Evolutionary conservation across 176 grass and related monocot species (phyloP).

Genomic region (Hyparrhenia diplandra): DNA sequence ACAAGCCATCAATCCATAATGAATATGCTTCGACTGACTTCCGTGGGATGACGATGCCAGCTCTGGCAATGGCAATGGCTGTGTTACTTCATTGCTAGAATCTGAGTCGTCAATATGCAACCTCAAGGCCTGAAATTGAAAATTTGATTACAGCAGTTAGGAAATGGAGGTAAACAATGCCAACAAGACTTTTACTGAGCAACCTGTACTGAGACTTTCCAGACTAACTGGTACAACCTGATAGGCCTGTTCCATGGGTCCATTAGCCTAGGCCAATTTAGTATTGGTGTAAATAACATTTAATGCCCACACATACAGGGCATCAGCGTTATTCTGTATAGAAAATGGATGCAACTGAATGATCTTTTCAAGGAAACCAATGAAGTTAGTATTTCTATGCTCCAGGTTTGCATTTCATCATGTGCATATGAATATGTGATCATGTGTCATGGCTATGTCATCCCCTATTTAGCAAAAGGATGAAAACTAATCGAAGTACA

Average conservation of each 20-base stretch:
- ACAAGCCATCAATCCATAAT: constrained; percentile 52
- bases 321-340: background rate
- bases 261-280: background rate
- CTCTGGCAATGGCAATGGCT: constrained; percentile 20
- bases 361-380: background rate
- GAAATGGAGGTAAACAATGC: background rate
- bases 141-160: constrained; percentile 16
- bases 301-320: background rate
- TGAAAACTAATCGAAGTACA: background rate
- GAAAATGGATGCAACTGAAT: background rate
- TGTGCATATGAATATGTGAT: background rate
- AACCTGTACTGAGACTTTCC: too few relatives aligned
- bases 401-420: background rate
- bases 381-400: background rate
- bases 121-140: constrained; percentile 64
- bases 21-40: constrained; percentile 26
- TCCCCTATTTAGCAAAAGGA: background rate
- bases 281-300: background rate
- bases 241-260: background rate
- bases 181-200: too few relatives aligned
- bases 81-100: constrained; percentile 33
- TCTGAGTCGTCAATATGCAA: constrained; percentile 62
- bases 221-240: too few relatives aligned
- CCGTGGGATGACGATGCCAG: constrained; percentile 16
- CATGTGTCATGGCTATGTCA: background rate